Conservation (phyloP, 129 eudicot species). For the Chrysanthemum seticuspe region DNA sequence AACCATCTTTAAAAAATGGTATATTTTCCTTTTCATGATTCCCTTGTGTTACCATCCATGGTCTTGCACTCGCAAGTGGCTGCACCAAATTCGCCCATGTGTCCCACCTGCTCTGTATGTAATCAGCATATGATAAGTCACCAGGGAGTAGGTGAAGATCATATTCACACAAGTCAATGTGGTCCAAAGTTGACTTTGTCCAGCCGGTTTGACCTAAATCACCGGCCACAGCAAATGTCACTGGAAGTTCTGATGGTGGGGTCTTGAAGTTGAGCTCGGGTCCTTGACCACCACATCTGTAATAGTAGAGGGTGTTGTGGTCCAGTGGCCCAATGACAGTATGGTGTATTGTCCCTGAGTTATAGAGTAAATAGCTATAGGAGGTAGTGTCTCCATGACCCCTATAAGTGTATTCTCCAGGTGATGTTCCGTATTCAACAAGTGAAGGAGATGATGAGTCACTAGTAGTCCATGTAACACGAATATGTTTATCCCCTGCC, state of each 20-base stretch:
- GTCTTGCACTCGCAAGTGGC: slow-evolving; percentile 89
- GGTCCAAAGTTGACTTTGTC: slow-evolving; percentile 88
- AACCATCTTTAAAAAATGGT: slow-evolving; percentile 55
- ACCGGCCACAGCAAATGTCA: slow-evolving; percentile 88
- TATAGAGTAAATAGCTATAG: slow-evolving; percentile 60
- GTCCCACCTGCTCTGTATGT: slow-evolving; percentile 77
- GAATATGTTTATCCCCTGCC: slow-evolving; percentile 71
- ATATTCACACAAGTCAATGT: slow-evolving; percentile 71
- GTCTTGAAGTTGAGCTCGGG: slow-evolving; percentile 76
- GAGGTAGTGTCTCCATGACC: slow-evolving; percentile 72
- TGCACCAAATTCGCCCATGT: slow-evolving; percentile 83
- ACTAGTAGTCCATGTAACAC: slow-evolving; percentile 69
- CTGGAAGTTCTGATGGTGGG: slow-evolving; percentile 75
- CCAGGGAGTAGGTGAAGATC: slow-evolving; percentile 89
- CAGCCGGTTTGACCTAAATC: slow-evolving; percentile 97
- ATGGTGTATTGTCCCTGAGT: slow-evolving; percentile 85
- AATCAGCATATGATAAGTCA: slow-evolving; percentile 89
- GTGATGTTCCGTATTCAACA: slow-evolving; percentile 79
- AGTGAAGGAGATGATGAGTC: slow-evolving; percentile 60
- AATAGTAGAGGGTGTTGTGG: slow-evolving; percentile 61
- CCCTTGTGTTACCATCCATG: slow-evolving; percentile 98
- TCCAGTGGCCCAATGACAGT: slow-evolving; percentile 85
- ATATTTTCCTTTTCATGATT: slow-evolving; percentile 87
- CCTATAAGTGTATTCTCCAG: slow-evolving; percentile 51
- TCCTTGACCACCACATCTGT: slow-evolving; percentile 83